phyloP scores from a whole-genome alignment of 805 yeast genomes.

The Pichia occidentalis region DNA sequence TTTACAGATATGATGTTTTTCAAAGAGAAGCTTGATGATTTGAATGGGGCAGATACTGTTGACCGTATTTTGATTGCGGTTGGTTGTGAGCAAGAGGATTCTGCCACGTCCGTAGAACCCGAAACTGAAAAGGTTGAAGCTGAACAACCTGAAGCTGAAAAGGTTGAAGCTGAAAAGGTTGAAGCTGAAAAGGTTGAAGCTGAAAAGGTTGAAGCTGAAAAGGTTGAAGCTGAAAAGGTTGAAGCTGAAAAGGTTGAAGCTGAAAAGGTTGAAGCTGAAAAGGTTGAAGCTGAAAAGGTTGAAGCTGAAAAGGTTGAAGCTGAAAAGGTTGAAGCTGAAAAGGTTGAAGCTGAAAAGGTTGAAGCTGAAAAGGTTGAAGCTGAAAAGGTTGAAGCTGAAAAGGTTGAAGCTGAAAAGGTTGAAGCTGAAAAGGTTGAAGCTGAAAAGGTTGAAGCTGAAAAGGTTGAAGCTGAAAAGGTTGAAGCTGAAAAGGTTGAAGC shows the following conservation, averaged over 20 bases:
- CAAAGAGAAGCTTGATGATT: conserved; percentile 50
- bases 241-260: neutral
- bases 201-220: neutral
- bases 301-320: neutral
- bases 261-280: conserved; percentile 1
- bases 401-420: neutral
- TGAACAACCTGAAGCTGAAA: too few species aligned
- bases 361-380: neutral
- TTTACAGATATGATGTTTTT: conserved; percentile 59
- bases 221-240: neutral
- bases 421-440: neutral
- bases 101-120: too few species aligned
- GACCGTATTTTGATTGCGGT: conserved; percentile 60
- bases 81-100: too few species aligned
- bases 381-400: conserved; percentile 1
- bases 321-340: neutral
- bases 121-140: conserved; percentile 1
- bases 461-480: neutral
- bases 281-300: neutral
- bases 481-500: neutral
- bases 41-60: conserved; percentile 54
- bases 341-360: conserved; percentile 2
- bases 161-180: neutral
- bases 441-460: neutral
- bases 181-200: conserved; percentile 1